A percentile compares a stretch with the other conserved stretches of the same genome.
phyloP scores from a whole-genome alignment of 805 yeast species.

The Pichia deserticola region DNA sequence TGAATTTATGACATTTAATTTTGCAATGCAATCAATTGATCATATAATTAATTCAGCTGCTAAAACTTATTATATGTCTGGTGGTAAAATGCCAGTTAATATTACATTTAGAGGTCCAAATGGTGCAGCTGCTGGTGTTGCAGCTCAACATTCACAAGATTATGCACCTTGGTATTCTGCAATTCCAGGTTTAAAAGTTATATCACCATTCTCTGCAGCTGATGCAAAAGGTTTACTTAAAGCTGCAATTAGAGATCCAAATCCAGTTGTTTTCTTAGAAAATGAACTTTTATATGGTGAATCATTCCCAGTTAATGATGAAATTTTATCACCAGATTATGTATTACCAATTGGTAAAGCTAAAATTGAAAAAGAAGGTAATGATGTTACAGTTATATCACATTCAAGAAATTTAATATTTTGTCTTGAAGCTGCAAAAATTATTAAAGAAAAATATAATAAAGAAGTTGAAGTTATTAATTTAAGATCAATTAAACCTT shows the following conservation, averaged over 20 bases:
- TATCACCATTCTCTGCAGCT: constrained; percentile 92
- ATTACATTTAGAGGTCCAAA: constrained; percentile 98
- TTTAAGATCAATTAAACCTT: constrained; percentile 94
- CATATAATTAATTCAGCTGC: constrained; percentile 98
- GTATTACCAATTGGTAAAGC: constrained; percentile 93
- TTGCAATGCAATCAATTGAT: constrained; percentile 99
- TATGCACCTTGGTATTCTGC: constrained; percentile 97
- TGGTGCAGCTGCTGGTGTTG: constrained; percentile 99
- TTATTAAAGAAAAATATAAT: constrained; percentile 74
- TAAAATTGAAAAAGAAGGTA: constrained; percentile 88
- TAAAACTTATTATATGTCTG: constrained; percentile 97
- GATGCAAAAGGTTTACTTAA: constrained; percentile 93
- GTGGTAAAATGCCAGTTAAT: constrained; percentile 96
- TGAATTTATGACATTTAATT: constrained; percentile 98
- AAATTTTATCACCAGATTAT: constrained; percentile 80
- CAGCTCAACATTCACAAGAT: constrained; percentile 98
- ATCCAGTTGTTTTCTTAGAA: constrained; percentile 93
- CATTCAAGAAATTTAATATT: constrained; percentile 87
- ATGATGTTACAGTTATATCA: constrained; percentile 81
- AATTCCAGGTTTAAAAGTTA: constrained; percentile 95
- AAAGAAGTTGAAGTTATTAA: constrained; percentile 90
- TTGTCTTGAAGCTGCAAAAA: constrained; percentile 86
- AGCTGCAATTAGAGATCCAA: constrained; percentile 97
- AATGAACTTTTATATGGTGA: constrained; percentile 95
- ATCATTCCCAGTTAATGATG: constrained; percentile 81